Conservation (phyloP, 2,329 filamentous ascomycete genomes). For the Diaporthe amygdali region DNA sequence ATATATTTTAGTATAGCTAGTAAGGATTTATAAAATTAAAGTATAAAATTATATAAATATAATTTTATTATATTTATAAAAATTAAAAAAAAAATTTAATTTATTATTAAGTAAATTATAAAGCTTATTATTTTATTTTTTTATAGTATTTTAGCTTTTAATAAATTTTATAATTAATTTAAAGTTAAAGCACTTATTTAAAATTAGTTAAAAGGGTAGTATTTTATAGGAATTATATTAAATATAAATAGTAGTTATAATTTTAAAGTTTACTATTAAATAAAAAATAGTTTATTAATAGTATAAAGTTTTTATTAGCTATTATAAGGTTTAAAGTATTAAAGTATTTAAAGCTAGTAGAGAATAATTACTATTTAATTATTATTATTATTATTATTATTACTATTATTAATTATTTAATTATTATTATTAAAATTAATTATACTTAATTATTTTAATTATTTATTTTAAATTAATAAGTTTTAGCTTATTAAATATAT, state of each 20-base stretch:
- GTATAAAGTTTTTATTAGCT: not conserved
- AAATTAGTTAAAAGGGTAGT: not conserved
- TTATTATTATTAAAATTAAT: too few species aligned
- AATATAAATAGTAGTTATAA: not conserved
- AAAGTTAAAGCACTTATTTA: too few species aligned
- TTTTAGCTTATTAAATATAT: too few species aligned
- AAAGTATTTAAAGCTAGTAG: not conserved
- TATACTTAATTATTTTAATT: too few species aligned
- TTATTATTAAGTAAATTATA: not conserved
- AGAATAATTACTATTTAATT: not conserved
- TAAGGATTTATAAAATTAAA: not conserved
- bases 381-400: too few species aligned
- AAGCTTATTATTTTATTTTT: not conserved
- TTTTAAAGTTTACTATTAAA: not conserved
- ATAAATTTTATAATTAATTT: not conserved
- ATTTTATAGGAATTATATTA: not conserved
- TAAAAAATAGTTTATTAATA: not conserved
- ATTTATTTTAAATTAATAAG: too few species aligned
- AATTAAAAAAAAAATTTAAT: not conserved
- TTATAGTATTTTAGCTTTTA: not conserved
- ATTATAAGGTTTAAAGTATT: not conserved
- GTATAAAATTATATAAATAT: not conserved
- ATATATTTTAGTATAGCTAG: not conserved
- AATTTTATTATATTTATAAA: not conserved
- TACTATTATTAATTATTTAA: too few species aligned